Evolutionary conservation across 352 stramenopile genomes (phyloP), one percentile per base, ranked within the genome.

Genomic region (Saprolegnia parasitica): DNA sequence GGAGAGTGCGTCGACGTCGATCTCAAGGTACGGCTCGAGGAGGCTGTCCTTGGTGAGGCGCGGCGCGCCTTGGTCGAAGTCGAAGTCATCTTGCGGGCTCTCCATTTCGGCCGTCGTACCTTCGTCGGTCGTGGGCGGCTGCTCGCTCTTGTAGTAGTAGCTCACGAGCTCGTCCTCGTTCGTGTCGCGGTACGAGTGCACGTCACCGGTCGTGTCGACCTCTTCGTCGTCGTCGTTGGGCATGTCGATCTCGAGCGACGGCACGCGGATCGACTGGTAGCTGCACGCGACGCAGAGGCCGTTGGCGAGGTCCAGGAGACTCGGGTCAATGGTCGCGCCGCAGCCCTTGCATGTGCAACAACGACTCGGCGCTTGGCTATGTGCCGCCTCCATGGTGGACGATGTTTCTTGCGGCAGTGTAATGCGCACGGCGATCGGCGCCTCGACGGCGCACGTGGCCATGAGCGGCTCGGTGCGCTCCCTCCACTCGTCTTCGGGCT

Each of bases 101-200:
- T 49, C 42, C 42, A 49, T 49, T n/a, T 49, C 42, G 42, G 42
- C 42, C 42, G 42, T 49, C 42, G 42, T 49, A n/a, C 42, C 42
- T 49, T 49, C 42, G 42, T 49, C 42, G 11, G 42, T 49, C 18
- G 42, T 49, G 3, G 13, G 42, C 42, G 42, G 13, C 42, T 49
- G 11, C 3, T 49, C 42, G 29, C 29, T 35, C 18, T 49, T 49
- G 42, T 49, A 49, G 42, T 49, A 49, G 42, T 49, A 49, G 42
- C 42, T 49, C 42, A 49, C 18, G 42, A n/a, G 13, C 13, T 49
- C 42, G 42, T 49, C 42, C 29, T 35, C 29, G 29, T 35, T 35
- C 29, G 29, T 35, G 29, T 35, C 29, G 29, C 29, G 29, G 29
- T 35, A 35, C 29, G 29, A 35, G 29, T 35, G 29, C 29, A 35